phyloP scores from a whole-genome alignment of 768 basidiomycete genomes.

The Lentinula sp. region DNA sequence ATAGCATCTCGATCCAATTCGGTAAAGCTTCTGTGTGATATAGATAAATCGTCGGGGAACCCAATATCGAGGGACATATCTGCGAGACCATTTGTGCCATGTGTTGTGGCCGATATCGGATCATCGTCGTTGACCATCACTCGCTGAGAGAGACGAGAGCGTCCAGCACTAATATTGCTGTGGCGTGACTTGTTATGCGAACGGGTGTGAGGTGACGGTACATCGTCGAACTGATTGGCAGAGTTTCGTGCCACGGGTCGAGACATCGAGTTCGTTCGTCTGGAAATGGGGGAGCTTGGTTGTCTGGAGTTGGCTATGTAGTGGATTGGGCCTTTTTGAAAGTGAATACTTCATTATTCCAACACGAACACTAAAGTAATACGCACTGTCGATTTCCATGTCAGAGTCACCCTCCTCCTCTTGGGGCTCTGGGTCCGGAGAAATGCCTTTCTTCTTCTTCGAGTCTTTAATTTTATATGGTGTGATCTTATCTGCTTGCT shows the following conservation, averaged over 20 bases:
- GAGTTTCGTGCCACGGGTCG: slow-evolving; percentile 47
- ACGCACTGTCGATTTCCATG: slow-evolving; percentile 75
- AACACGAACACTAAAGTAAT: slow-evolving; percentile 1
- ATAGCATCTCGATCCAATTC: slow-evolving; percentile 46
- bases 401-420: slow-evolving; percentile 63
- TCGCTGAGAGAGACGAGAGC: slow-evolving; percentile 25
- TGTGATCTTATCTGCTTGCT: slow-evolving; percentile 61
- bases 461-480: slow-evolving; percentile 50
- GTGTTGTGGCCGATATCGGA: slow-evolving; percentile 11
- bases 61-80: slow-evolving; percentile 15
- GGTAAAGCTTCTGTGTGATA: slow-evolving; percentile 37
- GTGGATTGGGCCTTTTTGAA: slow-evolving; percentile 31
- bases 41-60: slow-evolving; percentile 16
- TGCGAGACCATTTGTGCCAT: slow-evolving; percentile 19
- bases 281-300: slow-evolving; percentile 33
- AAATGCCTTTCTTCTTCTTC: slow-evolving; percentile 40
- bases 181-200: slow-evolving; percentile 22
- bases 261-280: slow-evolving; percentile 32
- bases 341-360: slow-evolving; percentile 15
- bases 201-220: slow-evolving; percentile 51
- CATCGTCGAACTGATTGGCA: slow-evolving; percentile 53
- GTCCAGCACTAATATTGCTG: slow-evolving; percentile 35
- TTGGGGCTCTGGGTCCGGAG: slow-evolving; percentile 30
- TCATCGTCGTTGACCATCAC: slow-evolving; percentile 15
- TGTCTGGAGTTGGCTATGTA: slow-evolving; percentile 35